A percentile compares a stretch with the other conserved stretches of the same genome.
Conservation (phyloP, 2,329 filamentous ascomycete species). For the Macrophomina phaseolina region DNA sequence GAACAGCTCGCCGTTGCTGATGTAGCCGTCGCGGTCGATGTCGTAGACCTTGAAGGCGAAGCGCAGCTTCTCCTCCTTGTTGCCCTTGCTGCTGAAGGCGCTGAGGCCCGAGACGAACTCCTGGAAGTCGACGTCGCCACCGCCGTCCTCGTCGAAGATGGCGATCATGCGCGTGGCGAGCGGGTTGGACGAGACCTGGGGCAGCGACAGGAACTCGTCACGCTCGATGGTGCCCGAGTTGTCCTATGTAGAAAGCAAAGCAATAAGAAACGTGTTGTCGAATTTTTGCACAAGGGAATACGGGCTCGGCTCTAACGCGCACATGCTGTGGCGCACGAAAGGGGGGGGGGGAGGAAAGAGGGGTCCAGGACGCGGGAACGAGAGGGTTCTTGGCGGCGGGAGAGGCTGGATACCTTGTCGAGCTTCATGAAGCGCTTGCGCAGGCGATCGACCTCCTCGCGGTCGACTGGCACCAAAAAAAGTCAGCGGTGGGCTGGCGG, state of each 20-base stretch:
- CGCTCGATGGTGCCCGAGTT: slow-evolving; percentile 98
- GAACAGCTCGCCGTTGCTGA: slow-evolving; percentile 98
- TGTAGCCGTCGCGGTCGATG: slow-evolving; percentile 97
- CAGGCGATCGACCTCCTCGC: slow-evolving; percentile 93
- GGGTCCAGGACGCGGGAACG: background rate
- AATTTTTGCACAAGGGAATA: background rate
- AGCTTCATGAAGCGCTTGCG: slow-evolving; percentile 99
- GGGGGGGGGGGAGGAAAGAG: background rate
- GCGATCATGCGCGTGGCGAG: slow-evolving; percentile 98
- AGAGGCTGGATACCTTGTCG: slow-evolving; percentile 74
- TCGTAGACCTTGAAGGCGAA: slow-evolving; percentile 99
- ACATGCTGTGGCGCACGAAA: background rate
- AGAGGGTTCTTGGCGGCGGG: background rate
- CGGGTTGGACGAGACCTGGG: slow-evolving; percentile 97
- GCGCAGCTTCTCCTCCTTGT: slow-evolving; percentile 97
- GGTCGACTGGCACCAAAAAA: slow-evolving; percentile 72
- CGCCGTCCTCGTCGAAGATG: slow-evolving; percentile 98
- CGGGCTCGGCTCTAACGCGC: background rate
- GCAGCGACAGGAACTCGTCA: slow-evolving; percentile 95
- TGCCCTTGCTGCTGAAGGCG: slow-evolving; percentile 96
- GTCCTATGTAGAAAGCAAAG: slow-evolving; percentile 63
- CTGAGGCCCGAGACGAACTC: slow-evolving; percentile 96
- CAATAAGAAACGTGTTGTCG: background rate
- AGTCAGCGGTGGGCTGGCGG: slow-evolving; percentile 23
- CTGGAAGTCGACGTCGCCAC: slow-evolving; percentile 97